phyloP scores from a whole-genome alignment of 768 basidiomycete species.

The Phylloporus sp. region DNA sequence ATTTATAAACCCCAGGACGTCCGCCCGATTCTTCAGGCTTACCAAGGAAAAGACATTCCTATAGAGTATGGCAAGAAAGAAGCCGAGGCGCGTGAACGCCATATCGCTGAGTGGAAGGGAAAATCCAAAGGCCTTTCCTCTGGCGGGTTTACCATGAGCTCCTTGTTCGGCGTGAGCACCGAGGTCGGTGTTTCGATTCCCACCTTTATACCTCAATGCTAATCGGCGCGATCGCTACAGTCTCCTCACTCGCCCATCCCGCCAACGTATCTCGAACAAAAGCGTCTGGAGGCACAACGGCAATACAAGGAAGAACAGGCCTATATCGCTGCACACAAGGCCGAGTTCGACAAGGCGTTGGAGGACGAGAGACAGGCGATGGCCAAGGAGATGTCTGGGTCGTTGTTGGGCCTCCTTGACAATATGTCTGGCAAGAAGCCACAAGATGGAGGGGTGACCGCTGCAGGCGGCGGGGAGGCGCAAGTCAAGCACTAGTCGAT shows the following conservation, averaged over 20 bases:
- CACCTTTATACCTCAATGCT: background rate
- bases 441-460: constrained; percentile 1
- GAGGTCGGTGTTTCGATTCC: constrained; percentile 23
- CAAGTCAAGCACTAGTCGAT: constrained; percentile 6
- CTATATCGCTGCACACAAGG: constrained; percentile 48
- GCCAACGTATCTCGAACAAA: constrained; percentile 49
- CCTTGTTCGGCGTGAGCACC: constrained; percentile 36
- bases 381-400: constrained; percentile 44
- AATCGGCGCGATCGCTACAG: constrained; percentile 12
- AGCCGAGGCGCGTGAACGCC: constrained; percentile 69
- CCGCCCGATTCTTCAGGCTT: constrained; percentile 79
- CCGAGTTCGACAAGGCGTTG: constrained; percentile 43
- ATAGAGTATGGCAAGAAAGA: constrained; percentile 87
- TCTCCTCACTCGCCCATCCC: constrained; percentile 32
- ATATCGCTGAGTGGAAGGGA: constrained; percentile 77
- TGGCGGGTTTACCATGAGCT: constrained; percentile 41
- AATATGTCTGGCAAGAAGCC: constrained; percentile 22
- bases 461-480: constrained; percentile 8
- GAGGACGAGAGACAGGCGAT: constrained; percentile 49
- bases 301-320: constrained; percentile 50
- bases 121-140: constrained; percentile 36
- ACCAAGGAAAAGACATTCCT: constrained; percentile 84
- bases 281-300: constrained; percentile 46
- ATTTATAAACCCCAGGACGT: constrained; percentile 88
- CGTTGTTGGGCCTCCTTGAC: constrained; percentile 32